Base-by-base conservation (phyloP, 352 stramenopile species). In the Phytopythium kandeliae region DNA sequence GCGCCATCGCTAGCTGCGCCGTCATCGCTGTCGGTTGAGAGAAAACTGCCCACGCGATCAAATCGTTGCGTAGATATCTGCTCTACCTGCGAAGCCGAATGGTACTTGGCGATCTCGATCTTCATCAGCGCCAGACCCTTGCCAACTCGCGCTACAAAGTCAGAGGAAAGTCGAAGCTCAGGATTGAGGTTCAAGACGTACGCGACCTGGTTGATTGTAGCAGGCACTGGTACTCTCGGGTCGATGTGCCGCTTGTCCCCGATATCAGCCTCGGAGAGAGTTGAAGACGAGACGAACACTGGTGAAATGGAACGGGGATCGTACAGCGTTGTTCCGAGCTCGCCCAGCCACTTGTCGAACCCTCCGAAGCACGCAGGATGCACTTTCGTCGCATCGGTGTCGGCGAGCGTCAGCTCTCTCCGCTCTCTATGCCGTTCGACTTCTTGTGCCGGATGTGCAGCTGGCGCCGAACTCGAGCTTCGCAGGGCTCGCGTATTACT, bases 121-220 rank as follows among this genome's bases (percentile, higher is more conserved):
- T 65, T 60, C 34, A 92, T 65, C 10, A 92, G 57, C 25, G 78
- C 80, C 35, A 95, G 67, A 1, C 84, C 84, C 55, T 89, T 92
- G 31, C 84, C 84, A 15, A 91, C 76, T 9, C 67, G 65, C 2
- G 81, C 82, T 46, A 92, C 54, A 60, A 92, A 95, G 4, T 69
- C 74, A 48, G 74, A 73, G 4, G 81, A 88, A 16, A 90, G 65
- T 5, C 84, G 74, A 34, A 95, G 62, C 54, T 95, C 84, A 1
- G 84, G 78, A 30, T 92, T 95, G 40, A 95, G 47, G 51, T 95
- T 95, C 43, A 95, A 51, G 24, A 90, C 76, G 34, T 92, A 95
- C 3, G 73, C 74, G 17, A 66, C 62, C 1, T 85, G 62, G 15
- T 69, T 74, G 17, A 80, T 35, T 11, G 68, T 49, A 50, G 75